A percentile compares a stretch with the other conserved stretches of the same genome.
phyloP scores from a whole-genome alignment of 2,329 filamentous ascomycete species.

The Monilinia laxa region DNA sequence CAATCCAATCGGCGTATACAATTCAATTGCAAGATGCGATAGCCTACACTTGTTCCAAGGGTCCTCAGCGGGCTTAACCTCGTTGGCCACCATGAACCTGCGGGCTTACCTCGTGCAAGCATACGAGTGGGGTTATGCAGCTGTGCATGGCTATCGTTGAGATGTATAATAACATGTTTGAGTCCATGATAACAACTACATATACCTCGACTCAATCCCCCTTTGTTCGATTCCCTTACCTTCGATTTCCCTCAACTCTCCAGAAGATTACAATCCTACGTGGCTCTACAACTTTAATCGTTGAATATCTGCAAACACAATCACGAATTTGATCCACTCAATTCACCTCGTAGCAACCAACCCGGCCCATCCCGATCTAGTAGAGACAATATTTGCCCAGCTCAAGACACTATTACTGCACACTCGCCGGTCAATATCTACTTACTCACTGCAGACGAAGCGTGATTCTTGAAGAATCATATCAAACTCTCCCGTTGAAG shows the following conservation, averaged over 20 bases:
- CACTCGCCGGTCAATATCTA: neutral
- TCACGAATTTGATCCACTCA: neutral
- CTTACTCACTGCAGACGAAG: neutral
- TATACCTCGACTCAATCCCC: conserved; percentile 23
- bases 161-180: neutral
- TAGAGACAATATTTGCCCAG: neutral
- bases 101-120: conserved; percentile 14
- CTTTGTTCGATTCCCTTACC: neutral
- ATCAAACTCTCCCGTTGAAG: neutral
- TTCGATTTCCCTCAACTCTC: neutral
- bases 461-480: conserved; percentile 9
- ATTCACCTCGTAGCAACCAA: neutral
- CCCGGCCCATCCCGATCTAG: too few relatives aligned
- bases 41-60: conserved; percentile 3
- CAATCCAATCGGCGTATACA: conserved; percentile 3
- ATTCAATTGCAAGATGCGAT: neutral
- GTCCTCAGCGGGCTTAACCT: neutral
- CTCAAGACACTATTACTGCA: neutral
- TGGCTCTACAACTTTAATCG: neutral
- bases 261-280: neutral
- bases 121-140: conserved; percentile 17
- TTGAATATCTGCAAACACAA: neutral
- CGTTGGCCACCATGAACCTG: neutral
- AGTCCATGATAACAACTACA: conserved; percentile 3
- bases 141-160: conserved; percentile 9